Evolutionary conservation across 2,329 filamentous ascomycete genomes (phyloP).

Genomic region (Trichophyton simii): DNA sequence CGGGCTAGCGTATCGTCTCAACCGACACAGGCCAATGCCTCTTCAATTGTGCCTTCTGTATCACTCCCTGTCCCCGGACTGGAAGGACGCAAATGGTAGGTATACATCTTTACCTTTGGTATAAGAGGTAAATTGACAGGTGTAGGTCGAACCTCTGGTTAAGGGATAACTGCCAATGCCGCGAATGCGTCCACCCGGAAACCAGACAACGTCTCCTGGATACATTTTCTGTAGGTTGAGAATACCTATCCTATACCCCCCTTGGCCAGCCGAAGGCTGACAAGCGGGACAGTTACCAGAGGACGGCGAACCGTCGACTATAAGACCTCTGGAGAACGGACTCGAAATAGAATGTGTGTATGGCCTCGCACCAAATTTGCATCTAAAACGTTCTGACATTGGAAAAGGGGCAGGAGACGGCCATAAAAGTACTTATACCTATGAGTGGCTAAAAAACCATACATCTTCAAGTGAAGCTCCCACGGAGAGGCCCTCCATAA

Average conservation of each 20-base stretch:
- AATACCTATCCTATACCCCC: neutral
- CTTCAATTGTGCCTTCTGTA: neutral
- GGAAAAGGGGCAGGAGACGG: constrained; percentile 50
- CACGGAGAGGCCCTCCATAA: neutral
- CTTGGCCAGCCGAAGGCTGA: neutral
- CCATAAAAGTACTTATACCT: constrained; percentile 56
- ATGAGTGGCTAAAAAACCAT: constrained; percentile 47
- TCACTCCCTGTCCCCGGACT: neutral
- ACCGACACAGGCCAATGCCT: neutral
- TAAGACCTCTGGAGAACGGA: constrained; percentile 25
- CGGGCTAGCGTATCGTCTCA: neutral
- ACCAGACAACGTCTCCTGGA: constrained; percentile 58
- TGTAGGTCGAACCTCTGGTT: constrained; percentile 13
- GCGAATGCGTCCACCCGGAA: constrained; percentile 52
- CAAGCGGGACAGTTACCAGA: neutral
- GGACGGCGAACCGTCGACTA: constrained; percentile 24
- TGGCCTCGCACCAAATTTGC: neutral
- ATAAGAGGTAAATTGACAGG: neutral
- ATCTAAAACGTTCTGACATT: constrained; percentile 1
- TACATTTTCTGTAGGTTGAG: constrained; percentile 41
- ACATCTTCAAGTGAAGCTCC: too few species aligned
- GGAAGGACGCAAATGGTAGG: neutral
- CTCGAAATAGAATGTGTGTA: constrained; percentile 41
- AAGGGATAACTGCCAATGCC: constrained; percentile 60
- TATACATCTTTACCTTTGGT: too few species aligned